Percentiles rank a stretch among this genome's conserved stretches.
Evolutionary conservation across 2,329 filamentous ascomycete species (phyloP).

Genomic region (Scytalidium lignicola): DNA sequence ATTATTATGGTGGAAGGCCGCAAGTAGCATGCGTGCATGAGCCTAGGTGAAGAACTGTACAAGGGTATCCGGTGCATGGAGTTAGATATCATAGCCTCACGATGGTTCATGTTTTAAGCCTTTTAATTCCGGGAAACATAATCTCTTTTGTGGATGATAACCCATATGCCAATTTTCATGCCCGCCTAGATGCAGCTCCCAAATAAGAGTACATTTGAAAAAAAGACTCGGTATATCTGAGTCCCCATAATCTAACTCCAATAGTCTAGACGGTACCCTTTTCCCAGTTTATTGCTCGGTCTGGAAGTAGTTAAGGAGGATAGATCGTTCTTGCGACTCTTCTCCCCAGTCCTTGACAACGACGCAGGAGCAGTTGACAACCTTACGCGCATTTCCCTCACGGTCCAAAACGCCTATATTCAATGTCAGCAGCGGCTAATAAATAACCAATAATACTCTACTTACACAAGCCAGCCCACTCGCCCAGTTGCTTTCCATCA

Average conservation of each 20-base stretch:
- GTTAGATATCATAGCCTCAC: not conserved
- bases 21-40: conserved; percentile 16
- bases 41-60: not conserved
- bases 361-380: conserved; percentile 99
- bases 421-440: conserved; percentile 10
- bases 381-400: conserved; percentile 99
- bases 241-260: conserved; percentile 24
- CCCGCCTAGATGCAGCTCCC: conserved; percentile 22
- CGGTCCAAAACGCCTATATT: conserved; percentile 87
- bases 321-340: conserved; percentile 97
- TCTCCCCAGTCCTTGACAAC: conserved; percentile 99
- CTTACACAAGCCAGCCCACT: conserved; percentile 99
- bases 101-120: not conserved
- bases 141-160: not conserved
- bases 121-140: not conserved
- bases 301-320: conserved; percentile 99
- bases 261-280: conserved; percentile 6
- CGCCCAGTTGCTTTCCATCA: conserved; percentile 98
- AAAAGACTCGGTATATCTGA: conserved; percentile 19
- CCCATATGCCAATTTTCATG: conserved; percentile 27
- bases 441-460: conserved; percentile 30
- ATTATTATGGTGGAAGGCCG: conserved; percentile 63
- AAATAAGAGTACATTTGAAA: conserved; percentile 26
- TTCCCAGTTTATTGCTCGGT: conserved; percentile 61
- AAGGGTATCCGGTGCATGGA: not conserved